Evolutionary conservation across 2,329 filamentous ascomycete genomes (phyloP).

Genomic region (Davidsoniella eucalypti): DNA sequence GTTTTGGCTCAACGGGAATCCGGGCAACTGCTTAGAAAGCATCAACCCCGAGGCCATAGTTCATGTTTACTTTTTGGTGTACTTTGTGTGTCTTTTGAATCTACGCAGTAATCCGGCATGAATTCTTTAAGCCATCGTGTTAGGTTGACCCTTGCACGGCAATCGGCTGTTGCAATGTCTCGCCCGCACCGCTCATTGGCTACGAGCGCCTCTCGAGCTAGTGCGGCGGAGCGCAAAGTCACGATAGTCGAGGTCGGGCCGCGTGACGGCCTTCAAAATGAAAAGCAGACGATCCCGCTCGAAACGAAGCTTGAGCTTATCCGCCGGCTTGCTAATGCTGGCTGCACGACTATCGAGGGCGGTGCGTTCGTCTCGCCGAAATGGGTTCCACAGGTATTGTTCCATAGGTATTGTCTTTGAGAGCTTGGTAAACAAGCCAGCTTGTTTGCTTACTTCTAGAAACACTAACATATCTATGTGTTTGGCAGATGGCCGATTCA

Average conservation of each 20-base stretch:
- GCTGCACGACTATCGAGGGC: slow-evolving; percentile 58
- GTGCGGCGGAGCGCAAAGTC: slow-evolving; percentile 27
- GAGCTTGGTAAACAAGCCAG: not conserved
- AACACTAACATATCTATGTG: not conserved
- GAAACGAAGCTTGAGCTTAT: slow-evolving; percentile 65
- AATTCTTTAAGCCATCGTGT: no score
- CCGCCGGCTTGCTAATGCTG: slow-evolving; percentile 48
- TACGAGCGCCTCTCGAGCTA: slow-evolving; percentile 1
- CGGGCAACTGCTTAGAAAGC: not conserved
- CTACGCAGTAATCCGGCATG: no score
- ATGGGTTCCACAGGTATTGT: slow-evolving; percentile 63
- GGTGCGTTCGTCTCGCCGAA: slow-evolving; percentile 72
- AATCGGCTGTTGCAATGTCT: slow-evolving; percentile 1
- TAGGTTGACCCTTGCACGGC: not conserved
- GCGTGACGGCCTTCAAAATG: slow-evolving; percentile 75
- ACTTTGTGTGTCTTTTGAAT: no score
- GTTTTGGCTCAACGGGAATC: not conserved
- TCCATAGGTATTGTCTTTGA: not conserved
- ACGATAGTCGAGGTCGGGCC: slow-evolving; percentile 71
- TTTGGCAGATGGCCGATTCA: slow-evolving; percentile 57
- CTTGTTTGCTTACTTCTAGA: not conserved
- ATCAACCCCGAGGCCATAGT: not conserved
- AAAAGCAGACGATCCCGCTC: slow-evolving; percentile 54
- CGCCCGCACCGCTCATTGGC: slow-evolving; percentile 6
- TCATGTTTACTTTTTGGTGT: not conserved